phyloP scores from a whole-genome alignment of 1,284 basidiomycete species.

The Trametes polyzona region DNA sequence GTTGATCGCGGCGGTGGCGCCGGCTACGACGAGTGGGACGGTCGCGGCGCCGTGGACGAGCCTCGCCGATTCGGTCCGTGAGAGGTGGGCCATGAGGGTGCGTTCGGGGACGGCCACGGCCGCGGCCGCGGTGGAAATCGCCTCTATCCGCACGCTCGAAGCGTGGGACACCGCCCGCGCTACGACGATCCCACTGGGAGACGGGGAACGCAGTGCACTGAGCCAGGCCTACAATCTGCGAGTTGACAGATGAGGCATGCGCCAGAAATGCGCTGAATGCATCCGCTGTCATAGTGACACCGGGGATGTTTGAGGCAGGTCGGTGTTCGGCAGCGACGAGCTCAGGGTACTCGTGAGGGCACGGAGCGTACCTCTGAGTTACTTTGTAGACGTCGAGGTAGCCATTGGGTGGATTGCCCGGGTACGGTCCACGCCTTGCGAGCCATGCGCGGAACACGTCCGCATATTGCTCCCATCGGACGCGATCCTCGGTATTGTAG shows the following conservation, averaged over 20 bases:
- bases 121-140: background rate
- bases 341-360: conserved; percentile 3
- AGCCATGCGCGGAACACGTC: background rate
- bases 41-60: background rate
- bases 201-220: background rate
- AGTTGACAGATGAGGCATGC: background rate
- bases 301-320: background rate
- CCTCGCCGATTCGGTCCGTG: background rate
- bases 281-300: background rate
- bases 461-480: conserved; percentile 4
- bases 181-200: background rate
- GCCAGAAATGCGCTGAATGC: background rate
- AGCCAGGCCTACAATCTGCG: background rate
- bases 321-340: background rate
- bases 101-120: background rate
- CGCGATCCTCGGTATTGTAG: conserved; percentile 1
- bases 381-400: conserved; percentile 3
- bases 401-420: background rate
- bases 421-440: background rate
- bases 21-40: background rate
- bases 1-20: background rate
- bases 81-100: background rate
- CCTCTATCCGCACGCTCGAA: background rate
- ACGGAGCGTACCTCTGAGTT: background rate
- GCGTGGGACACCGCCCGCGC: background rate